These are phyloP conservation scores for Paraglomus brasilianum DNA, from an alignment of 192 early-diverging fungal genomes.

Conservation along the genomic window DNA sequence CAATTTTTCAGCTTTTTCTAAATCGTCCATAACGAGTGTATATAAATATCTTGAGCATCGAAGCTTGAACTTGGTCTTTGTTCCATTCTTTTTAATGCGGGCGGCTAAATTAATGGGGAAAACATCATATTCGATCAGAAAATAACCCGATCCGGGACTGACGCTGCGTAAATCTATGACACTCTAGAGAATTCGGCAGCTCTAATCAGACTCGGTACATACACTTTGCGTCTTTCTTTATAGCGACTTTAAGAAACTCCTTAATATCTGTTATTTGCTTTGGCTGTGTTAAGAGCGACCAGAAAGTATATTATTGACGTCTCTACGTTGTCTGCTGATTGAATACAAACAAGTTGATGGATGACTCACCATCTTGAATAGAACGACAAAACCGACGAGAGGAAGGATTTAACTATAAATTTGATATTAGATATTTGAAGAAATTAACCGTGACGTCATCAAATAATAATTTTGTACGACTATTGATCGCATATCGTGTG, in stretches of 20 bases:
- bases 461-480: no score
- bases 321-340: no score
- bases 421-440: no score
- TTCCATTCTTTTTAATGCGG: constrained; percentile 93
- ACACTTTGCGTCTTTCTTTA: constrained; percentile 94
- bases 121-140: constrained; percentile 3
- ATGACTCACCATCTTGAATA: no score
- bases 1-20: constrained; percentile 94
- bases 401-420: no score
- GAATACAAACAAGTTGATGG: no score
- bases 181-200: background rate
- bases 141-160: background rate
- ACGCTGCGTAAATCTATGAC: background rate
- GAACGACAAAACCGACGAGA: no score
- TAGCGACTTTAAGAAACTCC: constrained; percentile 93
- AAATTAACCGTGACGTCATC: no score
- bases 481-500: no score
- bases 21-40: constrained; percentile 94
- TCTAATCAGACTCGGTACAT: constrained; percentile 34
- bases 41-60: constrained; percentile 98
- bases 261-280: constrained; percentile 98
- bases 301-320: no score
- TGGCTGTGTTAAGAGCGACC: constrained; percentile 60
- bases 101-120: constrained; percentile 49
- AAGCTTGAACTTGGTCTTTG: constrained; percentile 96